phyloP scores from a whole-genome alignment of 352 stramenopile species.

The Phytophthora cactorum region DNA sequence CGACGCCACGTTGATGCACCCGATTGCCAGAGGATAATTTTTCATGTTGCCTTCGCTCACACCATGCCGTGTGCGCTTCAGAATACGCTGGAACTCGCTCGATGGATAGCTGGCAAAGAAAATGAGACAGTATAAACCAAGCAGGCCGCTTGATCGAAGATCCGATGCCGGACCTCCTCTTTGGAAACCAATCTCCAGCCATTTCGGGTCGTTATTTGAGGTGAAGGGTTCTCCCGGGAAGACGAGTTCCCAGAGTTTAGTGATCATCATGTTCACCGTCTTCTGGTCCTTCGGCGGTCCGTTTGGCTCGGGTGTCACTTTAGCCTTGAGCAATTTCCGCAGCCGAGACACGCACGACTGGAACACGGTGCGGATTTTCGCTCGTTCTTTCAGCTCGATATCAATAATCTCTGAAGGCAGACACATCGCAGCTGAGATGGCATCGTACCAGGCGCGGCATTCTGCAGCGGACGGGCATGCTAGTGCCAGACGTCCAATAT shows the following conservation, averaged over 20 bases:
- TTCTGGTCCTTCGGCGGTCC: constrained; percentile 74
- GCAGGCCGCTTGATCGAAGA: constrained; percentile 79
- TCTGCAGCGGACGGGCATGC: constrained; percentile 59
- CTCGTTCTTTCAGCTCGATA: constrained; percentile 79
- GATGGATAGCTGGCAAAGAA: constrained; percentile 82
- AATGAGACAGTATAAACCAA: constrained; percentile 86
- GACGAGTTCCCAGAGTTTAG: constrained; percentile 66
- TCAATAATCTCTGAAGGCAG: constrained; percentile 76
- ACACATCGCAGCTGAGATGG: constrained; percentile 64
- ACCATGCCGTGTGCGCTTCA: constrained; percentile 77
- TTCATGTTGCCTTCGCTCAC: constrained; percentile 90
- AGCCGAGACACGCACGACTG: constrained; percentile 69
- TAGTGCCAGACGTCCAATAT: constrained; percentile 66
- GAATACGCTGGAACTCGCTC: constrained; percentile 70
- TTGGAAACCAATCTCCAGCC: constrained; percentile 88
- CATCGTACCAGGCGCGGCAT: constrained; percentile 76
- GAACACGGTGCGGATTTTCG: constrained; percentile 73
- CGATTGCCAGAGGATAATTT: constrained; percentile 89
- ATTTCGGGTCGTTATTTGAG: constrained; percentile 76
- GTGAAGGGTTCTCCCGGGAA: constrained; percentile 71
- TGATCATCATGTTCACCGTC: constrained; percentile 82
- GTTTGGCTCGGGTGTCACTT: constrained; percentile 78
- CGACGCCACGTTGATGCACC: constrained; percentile 84
- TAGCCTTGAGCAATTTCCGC: constrained; percentile 78
- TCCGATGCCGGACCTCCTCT: constrained; percentile 81